Evolutionary conservation across 768 basidiomycete species (phyloP).

Genomic region (Dioszegia hungarica): DNA sequence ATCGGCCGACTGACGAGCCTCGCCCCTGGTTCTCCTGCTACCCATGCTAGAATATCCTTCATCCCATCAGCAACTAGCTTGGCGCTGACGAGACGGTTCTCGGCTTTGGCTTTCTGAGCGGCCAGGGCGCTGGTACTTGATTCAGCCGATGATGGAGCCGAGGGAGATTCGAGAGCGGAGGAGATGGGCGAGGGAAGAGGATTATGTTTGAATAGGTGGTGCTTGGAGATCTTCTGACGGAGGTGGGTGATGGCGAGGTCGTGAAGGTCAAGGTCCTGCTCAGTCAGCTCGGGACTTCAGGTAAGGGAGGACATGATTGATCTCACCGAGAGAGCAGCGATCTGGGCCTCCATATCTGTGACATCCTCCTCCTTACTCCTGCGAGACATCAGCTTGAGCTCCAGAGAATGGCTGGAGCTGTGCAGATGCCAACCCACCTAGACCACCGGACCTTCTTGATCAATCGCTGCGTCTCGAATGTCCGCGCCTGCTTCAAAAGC

Average conservation of each 20-base stretch:
- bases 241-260: conserved; percentile 64
- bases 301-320: background rate
- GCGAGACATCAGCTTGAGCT: background rate
- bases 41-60: conserved; percentile 54
- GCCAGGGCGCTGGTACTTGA: conserved; percentile 47
- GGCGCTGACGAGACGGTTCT: conserved; percentile 69
- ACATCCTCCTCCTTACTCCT: conserved; percentile 49
- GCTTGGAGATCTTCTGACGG: conserved; percentile 67
- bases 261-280: conserved; percentile 60
- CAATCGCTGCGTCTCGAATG: conserved; percentile 74
- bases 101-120: conserved; percentile 58
- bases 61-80: conserved; percentile 66
- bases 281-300: background rate
- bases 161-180: conserved; percentile 4
- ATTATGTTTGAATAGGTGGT: conserved; percentile 54
- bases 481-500: conserved; percentile 72
- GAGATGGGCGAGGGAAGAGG: conserved; percentile 15
- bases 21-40: conserved; percentile 49
- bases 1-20: conserved; percentile 14
- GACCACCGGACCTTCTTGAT: conserved; percentile 72
- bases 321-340: conserved; percentile 63
- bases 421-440: conserved; percentile 52
- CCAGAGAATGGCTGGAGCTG: background rate
- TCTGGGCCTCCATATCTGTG: conserved; percentile 58
- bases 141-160: background rate